Base-by-base conservation (phyloP, 1,139 yeast genomes). In the Pichia inconspicua region DNA sequence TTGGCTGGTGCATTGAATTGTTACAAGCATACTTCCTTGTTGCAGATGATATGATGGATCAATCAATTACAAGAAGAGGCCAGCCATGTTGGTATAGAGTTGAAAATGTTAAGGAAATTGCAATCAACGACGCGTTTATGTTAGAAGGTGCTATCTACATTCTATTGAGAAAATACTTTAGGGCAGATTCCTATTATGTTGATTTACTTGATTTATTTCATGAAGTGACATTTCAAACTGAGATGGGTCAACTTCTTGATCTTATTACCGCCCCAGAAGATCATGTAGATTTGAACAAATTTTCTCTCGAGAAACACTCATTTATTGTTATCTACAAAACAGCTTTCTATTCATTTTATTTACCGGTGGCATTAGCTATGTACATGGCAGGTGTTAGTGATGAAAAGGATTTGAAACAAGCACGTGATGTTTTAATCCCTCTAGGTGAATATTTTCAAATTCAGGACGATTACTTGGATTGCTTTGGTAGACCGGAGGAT, bases 31-130 rank as follows among this genome's bases (percentile, higher is more conserved):
- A 88, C 68, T 94, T 94, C 73, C 76, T 94, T 60, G 97, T 94
- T 47, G 95, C 97, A 36, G 99, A 94, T 67, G 99, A 94, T 67
- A 94, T 94, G 79, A 94, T 94, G 99, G 99, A 94, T 69, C 81
- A 81, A 58, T 87, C 97, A 37, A 85, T 88, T 68, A 94, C 98
- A 43, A 86, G 99, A 75, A 83, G 99, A 66, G 97, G 97, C 49
- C 97, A 92, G 69, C 92, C 96, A 58, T 94, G 99, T 71, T 94
- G 98, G 98, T 94, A 90, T 72, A 82, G 73, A 63, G 77, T 72
- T 47, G 84, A 81, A 53, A 81, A 80, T 42, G 96, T 90, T 49
- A 87, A 86, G 41, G 87, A 88, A 66, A 84, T 92, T 65, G 98
- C 99, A 52, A 92, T 94, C 69, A 94, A 94, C 65, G 99, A 94